Conservation (phyloP, 148 eudicot genomes). For the Heliosperma pusillum region DNA sequence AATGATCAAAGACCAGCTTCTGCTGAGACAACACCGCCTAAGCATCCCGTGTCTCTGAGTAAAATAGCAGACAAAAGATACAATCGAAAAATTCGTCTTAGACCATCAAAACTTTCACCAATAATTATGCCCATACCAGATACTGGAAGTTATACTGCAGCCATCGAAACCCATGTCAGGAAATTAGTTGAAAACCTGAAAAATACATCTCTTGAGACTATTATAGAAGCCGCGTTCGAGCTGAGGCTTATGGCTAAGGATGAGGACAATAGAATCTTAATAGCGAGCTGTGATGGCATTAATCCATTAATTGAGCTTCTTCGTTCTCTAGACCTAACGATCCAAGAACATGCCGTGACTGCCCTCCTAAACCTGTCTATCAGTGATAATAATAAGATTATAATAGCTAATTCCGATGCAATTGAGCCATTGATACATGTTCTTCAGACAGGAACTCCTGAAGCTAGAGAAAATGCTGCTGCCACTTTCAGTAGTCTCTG, state of each 20-base stretch:
- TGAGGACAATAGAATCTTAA: slow-evolving; percentile 65
- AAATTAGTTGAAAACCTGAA: slow-evolving; percentile 56
- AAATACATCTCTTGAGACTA: slow-evolving; percentile 44
- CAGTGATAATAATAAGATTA: slow-evolving; percentile 68
- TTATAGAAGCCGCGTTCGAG: slow-evolving; percentile 54
- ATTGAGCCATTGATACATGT: slow-evolving; percentile 78
- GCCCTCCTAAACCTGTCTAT: slow-evolving; percentile 83
- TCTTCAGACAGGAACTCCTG: slow-evolving; percentile 67
- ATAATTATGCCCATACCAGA: slow-evolving; percentile 48
- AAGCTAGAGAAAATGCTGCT: slow-evolving; percentile 86
- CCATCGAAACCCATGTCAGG: slow-evolving; percentile 45
- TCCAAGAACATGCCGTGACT: slow-evolving; percentile 83
- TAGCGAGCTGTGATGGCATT: slow-evolving; percentile 66
- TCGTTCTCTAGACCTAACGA: slow-evolving; percentile 42
- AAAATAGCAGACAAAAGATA: slow-evolving; percentile 38
- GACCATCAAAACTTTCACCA: slow-evolving; percentile 47
- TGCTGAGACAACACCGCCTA: slow-evolving; percentile 24
- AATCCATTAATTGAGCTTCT: slow-evolving; percentile 58
- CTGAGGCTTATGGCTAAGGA: slow-evolving; percentile 71
- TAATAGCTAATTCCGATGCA: slow-evolving; percentile 65
- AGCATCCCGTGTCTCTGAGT: slow-evolving; percentile 37
- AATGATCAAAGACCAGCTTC: slow-evolving; percentile 42
- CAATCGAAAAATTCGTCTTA: slow-evolving; percentile 44
- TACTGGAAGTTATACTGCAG: slow-evolving; percentile 42
- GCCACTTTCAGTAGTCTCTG: slow-evolving; percentile 80